Base-by-base conservation (phyloP, 176 grass and related monocot genomes). In the Alloteropsis semialata region DNA sequence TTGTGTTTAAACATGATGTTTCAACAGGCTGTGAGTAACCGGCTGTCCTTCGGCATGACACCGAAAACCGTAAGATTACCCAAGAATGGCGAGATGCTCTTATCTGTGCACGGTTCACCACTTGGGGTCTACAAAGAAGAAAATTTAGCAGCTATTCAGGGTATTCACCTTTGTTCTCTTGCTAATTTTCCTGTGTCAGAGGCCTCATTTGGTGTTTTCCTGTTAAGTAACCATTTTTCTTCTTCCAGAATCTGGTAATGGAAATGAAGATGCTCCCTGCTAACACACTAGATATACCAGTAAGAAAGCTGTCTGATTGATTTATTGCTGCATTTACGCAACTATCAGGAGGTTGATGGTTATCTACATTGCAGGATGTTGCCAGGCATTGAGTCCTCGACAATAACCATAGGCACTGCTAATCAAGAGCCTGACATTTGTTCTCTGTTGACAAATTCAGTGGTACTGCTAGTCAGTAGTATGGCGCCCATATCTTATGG, bases 91-190 rank as follows among this genome's bases (percentile, higher is more conserved):
- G 96, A 98, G 82, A 93, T 93, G 92, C 82, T 95, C 68, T 89
- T 98, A 42, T 98, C 96, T 8, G 76, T 95, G 69, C 82, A 78
- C 10, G 96, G 96, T 77, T 98, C 96, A 65, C 90, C 91, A 85
- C 96, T 93, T 5, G 96, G 96, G 71, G 82, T 95, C 57, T 95
- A 92, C 42, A 90, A 95, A 87, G 89, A 95, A 80, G 96, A 98
- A 21, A 90, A 86, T 80, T 85, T 95, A 64, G 82, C 82, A 45
- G 86, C 91, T 48, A 91, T 98, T 30, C 80, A 74, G 33, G 92
- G 92, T 95, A 87, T 65, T 22, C 66, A 53, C 6, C 60, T 84
- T 84, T 15, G 30, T 56, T 25, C 41, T 49, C 74, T 81, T 81
- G 19, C 21, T 85, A 18, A 42, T 36, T 80, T 42, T 77, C 62